Evolutionary conservation across 306 rosid genomes (phyloP), one percentile per base, ranked within the genome.

Genomic region (Prunus fruticosa): DNA sequence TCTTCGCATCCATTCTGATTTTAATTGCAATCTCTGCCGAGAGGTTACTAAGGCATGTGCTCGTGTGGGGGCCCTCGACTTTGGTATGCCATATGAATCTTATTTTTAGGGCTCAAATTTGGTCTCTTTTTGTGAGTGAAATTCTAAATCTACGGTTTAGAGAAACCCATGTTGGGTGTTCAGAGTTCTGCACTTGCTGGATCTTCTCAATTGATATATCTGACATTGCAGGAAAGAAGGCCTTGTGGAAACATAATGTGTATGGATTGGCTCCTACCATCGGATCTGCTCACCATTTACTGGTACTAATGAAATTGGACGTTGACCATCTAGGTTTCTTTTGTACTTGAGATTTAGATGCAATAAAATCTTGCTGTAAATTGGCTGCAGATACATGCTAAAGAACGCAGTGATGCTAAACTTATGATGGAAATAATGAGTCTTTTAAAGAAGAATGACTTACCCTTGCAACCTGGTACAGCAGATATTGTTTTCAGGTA

Each of bases 401-500:
- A 89, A 89, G 72, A 84, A 32, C 89, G 84, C 72, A 89, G 88
- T 56, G 89, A 95, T 87, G 76, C 79, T 68, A 78, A 87, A 64
- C 89, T 95, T 69, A 72, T 92, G 92, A 87, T 67, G 80, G 97
- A 92, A 34, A 77, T 91, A 77, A 88, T 92, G 99, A 78, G 80
- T 79, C 97, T 92, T 80, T 6, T 89, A 61, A 87, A 87, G 84
- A 82, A n/a, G 79, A 95, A 92, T 82, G 88, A 75, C 83, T 66
- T 95, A 67, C 93, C 92, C 32, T 75, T 90, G 89, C 99, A 95
- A 80, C 88, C 99, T 15, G 97, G 97, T 78, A 92, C 99, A 57
- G 97, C 97, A 74, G 99, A 95, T 88, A 92, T 92, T 60, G 88
- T 95, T 79, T 92, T 92, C 86, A 89, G 99, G 99, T 92, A 78